Evolutionary conservation across 257 asterid genomes (phyloP).

Genomic region (Solanum sitiens): DNA sequence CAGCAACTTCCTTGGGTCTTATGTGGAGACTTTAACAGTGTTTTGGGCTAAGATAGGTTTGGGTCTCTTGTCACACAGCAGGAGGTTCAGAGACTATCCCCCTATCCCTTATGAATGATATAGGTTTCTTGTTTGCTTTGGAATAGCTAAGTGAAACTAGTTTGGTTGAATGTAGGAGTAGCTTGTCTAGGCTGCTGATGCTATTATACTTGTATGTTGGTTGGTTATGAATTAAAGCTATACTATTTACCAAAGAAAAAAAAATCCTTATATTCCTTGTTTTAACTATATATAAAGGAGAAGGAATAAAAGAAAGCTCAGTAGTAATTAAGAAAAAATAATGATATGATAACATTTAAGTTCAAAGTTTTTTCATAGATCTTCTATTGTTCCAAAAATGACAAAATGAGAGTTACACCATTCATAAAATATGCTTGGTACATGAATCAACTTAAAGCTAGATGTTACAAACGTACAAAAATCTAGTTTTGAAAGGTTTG

Average conservation of each 20-base stretch:
- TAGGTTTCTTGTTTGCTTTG: not conserved
- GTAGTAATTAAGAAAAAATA: not conserved
- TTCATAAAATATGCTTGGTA: not conserved
- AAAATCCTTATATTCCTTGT: not conserved
- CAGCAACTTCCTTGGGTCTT: not conserved
- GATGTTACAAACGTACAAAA: not conserved
- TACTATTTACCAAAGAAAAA: not conserved
- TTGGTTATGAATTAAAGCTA: not conserved
- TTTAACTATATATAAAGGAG: not conserved
- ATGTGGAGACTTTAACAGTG: not conserved
- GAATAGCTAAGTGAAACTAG: not conserved
- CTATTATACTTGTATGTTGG: not conserved
- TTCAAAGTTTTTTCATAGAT: not conserved
- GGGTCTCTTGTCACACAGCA: not conserved
- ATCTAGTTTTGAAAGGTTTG: not conserved
- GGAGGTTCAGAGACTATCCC: not conserved
- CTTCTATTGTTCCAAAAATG: not conserved
- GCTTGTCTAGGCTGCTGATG: not conserved
- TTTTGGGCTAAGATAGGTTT: not conserved
- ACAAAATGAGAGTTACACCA: not conserved
- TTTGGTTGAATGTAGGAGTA: not conserved
- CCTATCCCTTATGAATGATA: not conserved
- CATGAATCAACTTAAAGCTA: not conserved
- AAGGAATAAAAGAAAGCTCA: not conserved
- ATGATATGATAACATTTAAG: not conserved